Conservation (phyloP, 257 asterid species). For the Nicotiana obtusifolia region DNA sequence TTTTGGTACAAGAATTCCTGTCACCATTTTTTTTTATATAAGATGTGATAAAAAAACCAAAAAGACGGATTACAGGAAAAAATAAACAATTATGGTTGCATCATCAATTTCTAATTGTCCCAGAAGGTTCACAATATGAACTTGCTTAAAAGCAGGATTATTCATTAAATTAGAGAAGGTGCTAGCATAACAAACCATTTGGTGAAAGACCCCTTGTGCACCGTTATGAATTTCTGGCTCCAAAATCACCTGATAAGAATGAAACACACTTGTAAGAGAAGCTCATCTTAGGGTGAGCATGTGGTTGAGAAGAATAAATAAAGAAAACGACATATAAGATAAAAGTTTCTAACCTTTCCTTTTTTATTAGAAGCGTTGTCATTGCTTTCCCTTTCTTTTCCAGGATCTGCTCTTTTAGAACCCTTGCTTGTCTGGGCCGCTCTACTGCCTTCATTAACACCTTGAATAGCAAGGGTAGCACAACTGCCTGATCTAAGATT, state of each 20-base stretch:
- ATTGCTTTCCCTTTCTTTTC: constrained; percentile 45
- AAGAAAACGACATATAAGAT: background rate
- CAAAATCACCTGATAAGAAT: constrained; percentile 47
- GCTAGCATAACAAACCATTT: constrained; percentile 46
- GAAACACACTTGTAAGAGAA: background rate
- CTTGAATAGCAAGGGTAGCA: constrained; percentile 36
- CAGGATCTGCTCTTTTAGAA: constrained; percentile 54
- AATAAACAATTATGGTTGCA: background rate
- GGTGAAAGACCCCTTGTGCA: constrained; percentile 48
- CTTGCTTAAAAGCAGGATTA: background rate
- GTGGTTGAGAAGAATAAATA: background rate
- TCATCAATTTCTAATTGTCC: background rate
- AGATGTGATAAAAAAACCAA: background rate
- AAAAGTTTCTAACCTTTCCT: constrained; percentile 61
- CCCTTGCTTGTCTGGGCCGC: constrained; percentile 31
- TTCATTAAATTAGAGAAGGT: constrained; percentile 16
- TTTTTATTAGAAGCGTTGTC: constrained; percentile 42
- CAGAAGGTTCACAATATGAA: background rate
- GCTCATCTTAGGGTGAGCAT: background rate
- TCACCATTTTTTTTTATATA: background rate
- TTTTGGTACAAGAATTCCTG: background rate
- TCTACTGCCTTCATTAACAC: constrained; percentile 29
- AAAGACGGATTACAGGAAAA: background rate
- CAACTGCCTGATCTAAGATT: constrained; percentile 34
- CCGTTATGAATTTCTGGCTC: constrained; percentile 51